Base-by-base conservation (phyloP, 2,329 filamentous ascomycete genomes). In the Beauveria varroae region DNA sequence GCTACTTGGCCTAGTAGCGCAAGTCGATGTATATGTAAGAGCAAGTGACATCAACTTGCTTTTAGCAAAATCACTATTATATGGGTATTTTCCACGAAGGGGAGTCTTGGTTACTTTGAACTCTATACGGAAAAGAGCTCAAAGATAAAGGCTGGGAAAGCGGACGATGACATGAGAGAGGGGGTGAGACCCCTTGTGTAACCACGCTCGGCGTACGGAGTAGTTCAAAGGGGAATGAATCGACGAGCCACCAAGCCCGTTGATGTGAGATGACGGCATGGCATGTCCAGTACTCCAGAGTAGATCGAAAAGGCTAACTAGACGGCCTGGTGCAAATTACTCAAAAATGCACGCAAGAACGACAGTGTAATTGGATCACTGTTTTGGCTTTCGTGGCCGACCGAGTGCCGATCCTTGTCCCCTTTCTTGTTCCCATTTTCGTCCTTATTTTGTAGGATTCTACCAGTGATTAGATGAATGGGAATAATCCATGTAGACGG, bases 181-280 rank as follows among this genome's bases (percentile, higher is more conserved):
- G 22, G 22, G 52, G 26, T 9, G 22, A 54, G 37, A 28, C 9
- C 3, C 5, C 10, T 37, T 8, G 30, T 58, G 46, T 58, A 43
- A 41, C 28, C 44, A 24, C 24, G 22, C 8, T 24, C 26, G 49
- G 28, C 22, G 37, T 28, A 37, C 34, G 34, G 34, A 37, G 34
- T 6, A 37, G 10, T 16, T 44, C 10, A 16, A 12, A 40, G 22
- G 43, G 40, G 30, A 26, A 24, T 37, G 34, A 18, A 37, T 37
- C 34, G 34, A 24, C 34, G 26, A 22, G 28, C 44, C 55, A 30
- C 30, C 7, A 41, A 22, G 6, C 34, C 24, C 22, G 14, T 20
- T 30, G 10, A 46, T 37, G 46, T 43, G 24, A 59, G 47, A 59
- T 59, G 57, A 59, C 57, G 57, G 47, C 54, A 46, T 56, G 24